Evolutionary conservation across 1,284 basidiomycete species (phyloP), one percentile per base, ranked within the genome.

Genomic region (Sanghuangporus weigelae): DNA sequence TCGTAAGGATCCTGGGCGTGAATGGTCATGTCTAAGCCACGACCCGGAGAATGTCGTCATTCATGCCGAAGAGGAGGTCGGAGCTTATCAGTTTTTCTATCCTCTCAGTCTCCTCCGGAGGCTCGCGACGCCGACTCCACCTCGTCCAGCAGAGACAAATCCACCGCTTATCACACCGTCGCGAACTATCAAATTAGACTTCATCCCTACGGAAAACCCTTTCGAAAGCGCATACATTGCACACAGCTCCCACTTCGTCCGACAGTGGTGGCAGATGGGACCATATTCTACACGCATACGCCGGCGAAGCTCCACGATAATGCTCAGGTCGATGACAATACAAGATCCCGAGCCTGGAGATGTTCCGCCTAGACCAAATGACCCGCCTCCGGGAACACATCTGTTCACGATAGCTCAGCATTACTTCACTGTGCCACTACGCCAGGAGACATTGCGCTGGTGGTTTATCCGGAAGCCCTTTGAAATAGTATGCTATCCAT

Each of bases 261-360:
- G 87, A 12, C 87, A 90, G 65, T 90, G 87, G 87, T 90, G 87
- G 87, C 87, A 87, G 4, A 83, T 82, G 2, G 72, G 89, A 7
- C 77, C 83, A 0, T 39, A 57, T n/a, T 14, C 49, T 10, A 38
- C 40, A 42, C 76, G 78, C 1, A 75, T 88, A 11, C 86, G 84
- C 1, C 77, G 82, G 12, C 78, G 89, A 10, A 88, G 85, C 71
- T 89, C 86, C 68, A 87, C 87, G 0, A 87, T 90, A n/a, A 79
- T 89, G 16, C 76, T 90, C 0, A 78, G 89, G 3, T 82, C 85
- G 0, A 76, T 79, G 11, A 85, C 87, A 62, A 82, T 89, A 67
- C 78, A 77, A 8, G 72, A 76, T 2, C 84, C 83, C 11, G 46
- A 84, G 85, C 62, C 77, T 77, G 2, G 84, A 81, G 55, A 76